These are phyloP conservation scores for Centaurea solstitialis DNA, from an alignment of 129 eudicot genomes.

Conservation along the genomic window DNA sequence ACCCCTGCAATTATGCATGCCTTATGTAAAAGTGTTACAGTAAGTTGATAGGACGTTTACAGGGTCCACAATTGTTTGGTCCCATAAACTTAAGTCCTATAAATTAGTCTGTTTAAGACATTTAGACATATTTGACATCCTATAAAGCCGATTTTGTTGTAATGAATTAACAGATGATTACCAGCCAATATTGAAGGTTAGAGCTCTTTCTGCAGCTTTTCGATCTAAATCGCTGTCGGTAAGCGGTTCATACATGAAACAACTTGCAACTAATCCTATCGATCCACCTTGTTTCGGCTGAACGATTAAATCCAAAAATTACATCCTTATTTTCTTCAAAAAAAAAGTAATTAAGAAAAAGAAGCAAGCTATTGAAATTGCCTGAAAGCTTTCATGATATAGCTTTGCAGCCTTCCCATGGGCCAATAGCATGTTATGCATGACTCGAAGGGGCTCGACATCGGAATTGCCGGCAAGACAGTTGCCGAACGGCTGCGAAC, in stretches of 20 bases:
- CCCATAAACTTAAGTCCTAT: too few species aligned
- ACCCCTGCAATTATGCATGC: neutral
- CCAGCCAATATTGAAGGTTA: constrained; percentile 61
- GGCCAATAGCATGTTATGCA: constrained; percentile 70
- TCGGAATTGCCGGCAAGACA: constrained; percentile 74
- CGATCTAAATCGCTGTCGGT: constrained; percentile 42
- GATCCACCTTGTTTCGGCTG: constrained; percentile 62
- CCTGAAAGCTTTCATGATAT: constrained; percentile 65
- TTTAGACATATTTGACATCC: neutral
- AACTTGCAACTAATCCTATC: constrained; percentile 46
- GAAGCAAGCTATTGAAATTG: constrained; percentile 2
- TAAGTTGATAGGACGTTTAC: neutral
- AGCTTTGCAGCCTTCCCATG: constrained; percentile 75
- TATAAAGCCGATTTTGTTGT: neutral
- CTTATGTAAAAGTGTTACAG: neutral
- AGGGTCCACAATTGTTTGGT: neutral
- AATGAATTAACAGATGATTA: constrained; percentile 15
- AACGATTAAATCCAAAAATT: constrained; percentile 1
- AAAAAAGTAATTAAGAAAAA: neutral
- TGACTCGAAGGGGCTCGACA: constrained; percentile 65
- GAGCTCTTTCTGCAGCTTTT: constrained; percentile 58
- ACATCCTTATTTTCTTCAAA: neutral
- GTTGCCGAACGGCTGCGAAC: constrained; percentile 80
- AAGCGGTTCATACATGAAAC: constrained; percentile 53
- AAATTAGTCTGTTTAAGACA: neutral